Evolutionary conservation across 1,139 yeast species (phyloP).

Genomic region (Geotrichum restrictum): DNA sequence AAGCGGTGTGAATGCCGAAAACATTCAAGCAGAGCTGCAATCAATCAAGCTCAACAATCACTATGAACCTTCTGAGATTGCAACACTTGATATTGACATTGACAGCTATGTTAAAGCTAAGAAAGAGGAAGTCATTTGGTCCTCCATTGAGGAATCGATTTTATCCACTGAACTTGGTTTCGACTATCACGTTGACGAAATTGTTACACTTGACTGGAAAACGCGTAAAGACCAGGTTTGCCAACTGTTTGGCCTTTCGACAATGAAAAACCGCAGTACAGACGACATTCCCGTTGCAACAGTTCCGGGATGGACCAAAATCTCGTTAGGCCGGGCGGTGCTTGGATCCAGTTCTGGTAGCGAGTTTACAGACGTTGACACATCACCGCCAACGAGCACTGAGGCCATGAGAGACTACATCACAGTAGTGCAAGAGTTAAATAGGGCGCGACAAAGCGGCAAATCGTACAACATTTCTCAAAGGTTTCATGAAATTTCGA

Average conservation of each 20-base stretch:
- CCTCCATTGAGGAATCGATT: conserved; percentile 80
- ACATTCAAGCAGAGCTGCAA: conserved; percentile 60
- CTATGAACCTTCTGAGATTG: conserved; percentile 26
- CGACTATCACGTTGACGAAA: conserved; percentile 69
- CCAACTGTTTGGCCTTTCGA: conserved; percentile 56
- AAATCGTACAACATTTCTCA: conserved; percentile 50
- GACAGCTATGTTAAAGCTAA: conserved; percentile 49
- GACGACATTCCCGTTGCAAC: conserved; percentile 3
- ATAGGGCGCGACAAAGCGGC: conserved; percentile 60
- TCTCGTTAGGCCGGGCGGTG: conserved; percentile 37
- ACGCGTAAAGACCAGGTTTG: conserved; percentile 68
- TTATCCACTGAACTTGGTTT: conserved; percentile 75
- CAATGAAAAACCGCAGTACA: conserved; percentile 9
- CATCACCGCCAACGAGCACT: conserved; percentile 10
- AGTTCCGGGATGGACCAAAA: conserved; percentile 33
- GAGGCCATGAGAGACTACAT: conserved; percentile 4
- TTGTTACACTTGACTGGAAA: conserved; percentile 79
- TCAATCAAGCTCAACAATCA: conserved; percentile 31
- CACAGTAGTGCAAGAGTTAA: conserved; percentile 59
- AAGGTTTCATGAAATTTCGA: conserved; percentile 50
- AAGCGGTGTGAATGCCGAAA: conserved; percentile 85
- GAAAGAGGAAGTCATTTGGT: conserved; percentile 76
- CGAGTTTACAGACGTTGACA: conserved; percentile 35
- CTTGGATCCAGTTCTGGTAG: conserved; percentile 38
- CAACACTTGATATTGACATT: conserved; percentile 26